Evolutionary conservation across 2,329 filamentous ascomycete species (phyloP).

Genomic region (Fusarium redolens): DNA sequence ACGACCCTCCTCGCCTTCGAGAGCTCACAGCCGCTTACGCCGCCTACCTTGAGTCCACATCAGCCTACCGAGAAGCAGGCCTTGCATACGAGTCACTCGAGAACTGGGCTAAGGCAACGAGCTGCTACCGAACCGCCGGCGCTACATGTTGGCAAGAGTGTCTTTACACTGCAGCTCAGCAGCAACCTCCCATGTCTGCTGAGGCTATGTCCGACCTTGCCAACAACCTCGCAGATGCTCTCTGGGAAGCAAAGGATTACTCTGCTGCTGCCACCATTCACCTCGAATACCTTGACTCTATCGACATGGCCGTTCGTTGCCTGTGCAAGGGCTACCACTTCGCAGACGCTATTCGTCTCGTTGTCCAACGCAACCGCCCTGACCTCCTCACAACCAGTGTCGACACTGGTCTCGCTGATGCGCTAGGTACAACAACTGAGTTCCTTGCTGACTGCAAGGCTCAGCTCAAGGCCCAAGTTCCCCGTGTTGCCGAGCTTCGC

Average conservation of each 20-base stretch:
- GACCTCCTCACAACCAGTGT: slow-evolving; percentile 75
- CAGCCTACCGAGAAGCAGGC: slow-evolving; percentile 86
- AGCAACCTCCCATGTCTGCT: slow-evolving; percentile 67
- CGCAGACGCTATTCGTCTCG: slow-evolving; percentile 85
- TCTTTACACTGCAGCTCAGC: slow-evolving; percentile 80
- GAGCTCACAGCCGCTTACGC: slow-evolving; percentile 84
- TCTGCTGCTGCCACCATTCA: slow-evolving; percentile 82
- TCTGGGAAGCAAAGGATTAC: slow-evolving; percentile 88
- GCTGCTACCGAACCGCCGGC: slow-evolving; percentile 85
- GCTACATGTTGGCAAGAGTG: slow-evolving; percentile 87
- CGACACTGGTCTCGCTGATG: slow-evolving; percentile 83
- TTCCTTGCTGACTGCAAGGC: slow-evolving; percentile 92
- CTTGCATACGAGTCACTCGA: slow-evolving; percentile 89
- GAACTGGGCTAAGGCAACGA: slow-evolving; percentile 79
- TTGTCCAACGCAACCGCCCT: slow-evolving; percentile 68
- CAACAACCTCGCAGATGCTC: slow-evolving; percentile 78
- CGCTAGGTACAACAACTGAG: slow-evolving; percentile 85
- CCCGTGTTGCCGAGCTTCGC: slow-evolving; percentile 85
- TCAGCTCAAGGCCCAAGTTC: slow-evolving; percentile 86
- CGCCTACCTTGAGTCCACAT: slow-evolving; percentile 77
- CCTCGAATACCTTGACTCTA: slow-evolving; percentile 80
- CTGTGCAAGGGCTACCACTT: slow-evolving; percentile 91
- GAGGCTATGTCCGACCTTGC: slow-evolving; percentile 75
- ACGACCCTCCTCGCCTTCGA: slow-evolving; percentile 74
- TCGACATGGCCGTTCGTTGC: slow-evolving; percentile 76